phyloP scores from a whole-genome alignment of 768 basidiomycete genomes.

The Kwoniella bestiolae region DNA sequence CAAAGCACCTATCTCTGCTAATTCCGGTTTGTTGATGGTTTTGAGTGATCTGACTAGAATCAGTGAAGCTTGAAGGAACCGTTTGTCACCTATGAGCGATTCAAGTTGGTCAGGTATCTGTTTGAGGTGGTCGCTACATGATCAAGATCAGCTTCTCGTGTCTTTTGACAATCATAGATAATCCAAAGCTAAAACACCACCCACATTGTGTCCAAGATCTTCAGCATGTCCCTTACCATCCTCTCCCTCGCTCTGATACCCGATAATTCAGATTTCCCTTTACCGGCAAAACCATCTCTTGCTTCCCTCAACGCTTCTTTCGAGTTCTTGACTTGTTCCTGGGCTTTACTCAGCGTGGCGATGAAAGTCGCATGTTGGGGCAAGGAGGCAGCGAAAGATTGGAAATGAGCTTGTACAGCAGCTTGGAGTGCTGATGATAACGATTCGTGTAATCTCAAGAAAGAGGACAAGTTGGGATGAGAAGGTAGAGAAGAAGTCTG shows the following conservation, averaged over 20 bases:
- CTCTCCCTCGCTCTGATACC: slow-evolving; percentile 80
- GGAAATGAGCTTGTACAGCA: slow-evolving; percentile 74
- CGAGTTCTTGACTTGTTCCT: slow-evolving; percentile 73
- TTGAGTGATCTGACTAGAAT: slow-evolving; percentile 86
- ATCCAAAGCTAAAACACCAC: slow-evolving; percentile 48
- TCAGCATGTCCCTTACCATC: slow-evolving; percentile 92
- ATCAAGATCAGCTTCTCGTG: slow-evolving; percentile 26
- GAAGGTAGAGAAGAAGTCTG: slow-evolving; percentile 30
- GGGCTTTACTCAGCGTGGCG: slow-evolving; percentile 71
- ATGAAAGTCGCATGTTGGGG: slow-evolving; percentile 85
- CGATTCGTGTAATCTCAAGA: slow-evolving; percentile 47
- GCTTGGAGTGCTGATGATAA: slow-evolving; percentile 53
- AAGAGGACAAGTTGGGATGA: slow-evolving; percentile 42
- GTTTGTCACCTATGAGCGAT: slow-evolving; percentile 92
- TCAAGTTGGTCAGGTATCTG: slow-evolving; percentile 89
- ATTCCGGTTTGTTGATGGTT: slow-evolving; percentile 85
- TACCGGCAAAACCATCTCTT: slow-evolving; percentile 73
- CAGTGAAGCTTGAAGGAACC: slow-evolving; percentile 82
- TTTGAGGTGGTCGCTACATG: slow-evolving; percentile 79
- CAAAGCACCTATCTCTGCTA: slow-evolving; percentile 94
- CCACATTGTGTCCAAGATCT: slow-evolving; percentile 91
- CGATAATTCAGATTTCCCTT: slow-evolving; percentile 52
- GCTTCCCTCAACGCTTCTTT: slow-evolving; percentile 71
- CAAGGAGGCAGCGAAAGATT: slow-evolving; percentile 90
- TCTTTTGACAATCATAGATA: not conserved